A percentile compares a stretch with the other conserved stretches of the same genome.
Evolutionary conservation across 306 rosid species (phyloP).

Genomic region (Cicer judaicum): DNA sequence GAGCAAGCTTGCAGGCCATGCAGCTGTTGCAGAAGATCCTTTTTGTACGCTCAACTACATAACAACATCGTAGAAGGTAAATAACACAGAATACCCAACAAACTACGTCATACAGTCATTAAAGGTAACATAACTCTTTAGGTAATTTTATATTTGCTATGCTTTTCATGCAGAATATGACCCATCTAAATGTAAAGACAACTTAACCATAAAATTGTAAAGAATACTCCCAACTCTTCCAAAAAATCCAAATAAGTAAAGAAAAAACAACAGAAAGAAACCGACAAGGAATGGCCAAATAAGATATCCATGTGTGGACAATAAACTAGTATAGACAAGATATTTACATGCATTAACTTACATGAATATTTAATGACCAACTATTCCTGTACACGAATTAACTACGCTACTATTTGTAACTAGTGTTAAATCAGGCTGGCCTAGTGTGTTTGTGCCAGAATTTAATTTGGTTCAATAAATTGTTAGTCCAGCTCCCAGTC

Average conservation of each 20-base stretch:
- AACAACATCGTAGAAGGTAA: conserved; percentile 41
- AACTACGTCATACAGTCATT: conserved; percentile 13
- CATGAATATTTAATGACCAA: conserved; percentile 4
- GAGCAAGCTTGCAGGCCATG: conserved; percentile 81
- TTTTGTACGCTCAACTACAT: conserved; percentile 54
- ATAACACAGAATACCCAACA: conserved; percentile 31
- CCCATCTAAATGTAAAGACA: conserved; percentile 11
- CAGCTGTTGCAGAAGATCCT: conserved; percentile 50
- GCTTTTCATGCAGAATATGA: conserved; percentile 21
- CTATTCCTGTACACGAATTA: conserved; percentile 27
- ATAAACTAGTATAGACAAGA: neutral
- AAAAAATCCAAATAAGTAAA: neutral
- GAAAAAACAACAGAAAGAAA: conserved; percentile 2
- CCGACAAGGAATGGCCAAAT: neutral
- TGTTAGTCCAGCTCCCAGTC: neutral
- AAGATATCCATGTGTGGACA: conserved; percentile 6
- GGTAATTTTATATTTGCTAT: conserved; percentile 15
- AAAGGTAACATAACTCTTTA: conserved; percentile 22
- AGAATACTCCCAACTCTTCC: conserved; percentile 25
- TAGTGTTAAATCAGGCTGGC: conserved; percentile 6
- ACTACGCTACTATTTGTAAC: neutral
- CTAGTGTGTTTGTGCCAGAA: neutral
- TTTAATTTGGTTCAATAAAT: neutral
- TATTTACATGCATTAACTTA: neutral
- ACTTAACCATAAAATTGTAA: neutral